Conservation (phyloP, 495 filamentous ascomycete genomes). For the Neurospora pannonica region DNA sequence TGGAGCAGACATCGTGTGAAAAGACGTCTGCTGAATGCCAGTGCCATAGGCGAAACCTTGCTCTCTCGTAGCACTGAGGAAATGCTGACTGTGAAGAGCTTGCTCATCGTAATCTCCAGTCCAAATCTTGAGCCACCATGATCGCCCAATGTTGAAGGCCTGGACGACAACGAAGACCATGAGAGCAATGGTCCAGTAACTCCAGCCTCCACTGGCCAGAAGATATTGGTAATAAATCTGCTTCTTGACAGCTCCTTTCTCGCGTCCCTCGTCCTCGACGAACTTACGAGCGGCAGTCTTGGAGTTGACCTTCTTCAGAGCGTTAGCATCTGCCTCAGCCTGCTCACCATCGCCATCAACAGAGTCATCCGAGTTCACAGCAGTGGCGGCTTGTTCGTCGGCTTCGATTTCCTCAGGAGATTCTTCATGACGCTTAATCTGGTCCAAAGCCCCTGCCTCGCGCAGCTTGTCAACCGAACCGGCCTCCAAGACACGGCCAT, state of each 20-base stretch:
- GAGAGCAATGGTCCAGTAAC: slow-evolving; percentile 51
- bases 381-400: slow-evolving; percentile 31
- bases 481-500: slow-evolving; percentile 54
- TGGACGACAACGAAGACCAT: slow-evolving; percentile 43
- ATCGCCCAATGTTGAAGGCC: slow-evolving; percentile 39
- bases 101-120: slow-evolving; percentile 36
- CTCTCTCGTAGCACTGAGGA: slow-evolving; percentile 8
- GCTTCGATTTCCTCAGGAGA: slow-evolving; percentile 33
- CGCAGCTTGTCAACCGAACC: slow-evolving; percentile 50
- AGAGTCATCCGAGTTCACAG: slow-evolving; percentile 35
- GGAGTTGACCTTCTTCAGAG: slow-evolving; percentile 34
- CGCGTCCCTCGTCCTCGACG: slow-evolving; percentile 61
- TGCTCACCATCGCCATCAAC: slow-evolving; percentile 15
- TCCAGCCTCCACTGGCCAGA: slow-evolving; percentile 52
- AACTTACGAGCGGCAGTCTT: slow-evolving; percentile 50
- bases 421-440: slow-evolving; percentile 51
- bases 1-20: slow-evolving; percentile 20
- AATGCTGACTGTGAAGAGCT: slow-evolving; percentile 6
- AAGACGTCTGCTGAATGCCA: slow-evolving; percentile 28
- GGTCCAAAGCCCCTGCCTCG: slow-evolving; percentile 44
- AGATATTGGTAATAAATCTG: slow-evolving; percentile 58
- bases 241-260: slow-evolving; percentile 53
- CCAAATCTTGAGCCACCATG: slow-evolving; percentile 68
- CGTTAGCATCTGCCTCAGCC: slow-evolving; percentile 20
- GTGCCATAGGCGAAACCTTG: slow-evolving; percentile 26